phyloP scores from a whole-genome alignment of 371 early-diverging fungal species.

The Dinochytrium kinnereticum region DNA sequence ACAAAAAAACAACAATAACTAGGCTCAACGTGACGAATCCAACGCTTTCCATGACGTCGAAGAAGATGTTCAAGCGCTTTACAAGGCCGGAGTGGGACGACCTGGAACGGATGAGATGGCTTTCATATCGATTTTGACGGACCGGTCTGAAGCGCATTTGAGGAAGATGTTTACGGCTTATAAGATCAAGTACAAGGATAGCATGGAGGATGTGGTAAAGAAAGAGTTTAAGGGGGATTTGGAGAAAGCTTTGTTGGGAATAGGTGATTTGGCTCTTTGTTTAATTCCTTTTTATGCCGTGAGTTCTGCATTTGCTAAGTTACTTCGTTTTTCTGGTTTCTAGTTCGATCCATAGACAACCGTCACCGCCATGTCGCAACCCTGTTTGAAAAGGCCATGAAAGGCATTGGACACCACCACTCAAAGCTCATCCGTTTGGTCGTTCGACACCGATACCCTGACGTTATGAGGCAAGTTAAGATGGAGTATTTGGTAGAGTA shows the following conservation, averaged over 20 bases:
- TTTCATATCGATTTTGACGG: conserved; percentile 39
- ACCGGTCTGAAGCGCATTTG: conserved; percentile 51
- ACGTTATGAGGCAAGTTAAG: conserved; percentile 53
- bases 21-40: conserved; percentile 38
- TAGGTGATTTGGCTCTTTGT: conserved; percentile 42
- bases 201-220: conserved; percentile 54
- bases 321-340: conserved; percentile 5
- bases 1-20: no score
- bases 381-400: conserved; percentile 58
- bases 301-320: background rate
- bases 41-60: conserved; percentile 22
- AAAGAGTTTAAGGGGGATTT: conserved; percentile 59
- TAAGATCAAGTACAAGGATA: conserved; percentile 43
- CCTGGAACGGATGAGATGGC: conserved; percentile 55
- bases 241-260: conserved; percentile 46
- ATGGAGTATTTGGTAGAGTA: conserved; percentile 49
- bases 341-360: conserved; percentile 41
- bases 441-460: conserved; percentile 53
- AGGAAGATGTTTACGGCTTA: conserved; percentile 52
- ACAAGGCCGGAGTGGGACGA: conserved; percentile 57
- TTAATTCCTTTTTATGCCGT: background rate
- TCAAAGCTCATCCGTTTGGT: conserved; percentile 51
- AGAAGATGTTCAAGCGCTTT: conserved; percentile 56
- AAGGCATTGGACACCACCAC: conserved; percentile 59
- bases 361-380: conserved; percentile 51